These are phyloP conservation scores for Rhamnella rubrinervis DNA, from an alignment of 331 rosid genomes.

Conservation along the genomic window DNA sequence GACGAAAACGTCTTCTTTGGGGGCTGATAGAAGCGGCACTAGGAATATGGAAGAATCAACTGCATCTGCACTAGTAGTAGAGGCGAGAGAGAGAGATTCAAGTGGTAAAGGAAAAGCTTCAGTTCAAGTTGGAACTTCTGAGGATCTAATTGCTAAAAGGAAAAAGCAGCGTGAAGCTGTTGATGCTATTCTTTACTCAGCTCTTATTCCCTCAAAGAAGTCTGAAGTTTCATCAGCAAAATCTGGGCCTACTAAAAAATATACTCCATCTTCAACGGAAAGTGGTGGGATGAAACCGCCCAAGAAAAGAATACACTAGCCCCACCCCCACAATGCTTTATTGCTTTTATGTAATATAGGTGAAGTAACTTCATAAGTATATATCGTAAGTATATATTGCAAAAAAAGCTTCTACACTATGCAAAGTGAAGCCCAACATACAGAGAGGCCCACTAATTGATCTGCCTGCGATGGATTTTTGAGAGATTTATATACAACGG, in stretches of 20 bases:
- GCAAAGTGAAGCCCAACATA: too few species aligned
- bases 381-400: slow-evolving; percentile 1
- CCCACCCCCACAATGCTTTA: not conserved
- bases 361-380: slow-evolving; percentile 7
- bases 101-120: slow-evolving; percentile 36
- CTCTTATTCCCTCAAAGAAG: slow-evolving; percentile 78
- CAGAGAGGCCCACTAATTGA: too few species aligned
- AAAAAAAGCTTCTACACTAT: not conserved
- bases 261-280: slow-evolving; percentile 47
- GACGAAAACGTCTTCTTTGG: slow-evolving; percentile 32
- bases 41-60: slow-evolving; percentile 38
- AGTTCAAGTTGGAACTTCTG: slow-evolving; percentile 40
- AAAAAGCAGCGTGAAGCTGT: slow-evolving; percentile 91
- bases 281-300: slow-evolving; percentile 45
- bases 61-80: slow-evolving; percentile 32
- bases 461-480: too few species aligned
- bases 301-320: slow-evolving; percentile 59
- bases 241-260: slow-evolving; percentile 44
- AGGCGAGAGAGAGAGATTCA: slow-evolving; percentile 33
- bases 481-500: too few species aligned
- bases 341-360: slow-evolving; percentile 22
- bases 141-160: slow-evolving; percentile 62
- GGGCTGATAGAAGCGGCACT: slow-evolving; percentile 22
- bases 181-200: slow-evolving; percentile 78
- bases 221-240: slow-evolving; percentile 42